These are phyloP conservation scores for Aspergillus cavernicola DNA, from an alignment of 495 filamentous ascomycete species.

Conservation along the genomic window DNA sequence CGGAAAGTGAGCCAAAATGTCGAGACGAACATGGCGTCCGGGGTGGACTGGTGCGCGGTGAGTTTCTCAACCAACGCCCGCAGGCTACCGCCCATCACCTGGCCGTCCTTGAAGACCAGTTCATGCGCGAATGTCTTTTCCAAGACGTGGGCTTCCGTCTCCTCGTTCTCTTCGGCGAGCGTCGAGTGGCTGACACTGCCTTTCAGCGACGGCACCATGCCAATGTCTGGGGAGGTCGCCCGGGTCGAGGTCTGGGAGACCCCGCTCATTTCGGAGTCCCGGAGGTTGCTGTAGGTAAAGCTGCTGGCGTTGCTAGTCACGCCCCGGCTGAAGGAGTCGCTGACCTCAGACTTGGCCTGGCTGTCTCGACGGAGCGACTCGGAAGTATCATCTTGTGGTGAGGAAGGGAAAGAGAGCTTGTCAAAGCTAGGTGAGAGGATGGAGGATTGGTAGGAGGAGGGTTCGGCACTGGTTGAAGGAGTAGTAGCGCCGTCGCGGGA, in stretches of 20 bases:
- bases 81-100: conserved; percentile 89
- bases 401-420: conserved; percentile 30
- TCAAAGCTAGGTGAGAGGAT: conserved; percentile 38
- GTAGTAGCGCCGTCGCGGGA: conserved; percentile 24
- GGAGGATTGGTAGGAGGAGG: conserved; percentile 27
- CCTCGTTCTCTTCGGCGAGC: conserved; percentile 69
- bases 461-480: conserved; percentile 16
- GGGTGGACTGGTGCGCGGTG: conserved; percentile 89
- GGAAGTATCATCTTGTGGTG: conserved; percentile 10
- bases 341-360: conserved; percentile 34
- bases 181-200: conserved; percentile 55
- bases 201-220: conserved; percentile 49
- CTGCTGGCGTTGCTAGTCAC: conserved; percentile 57
- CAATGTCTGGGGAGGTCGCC: conserved; percentile 80
- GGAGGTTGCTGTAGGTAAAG: conserved; percentile 69
- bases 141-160: conserved; percentile 73
- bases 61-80: conserved; percentile 89
- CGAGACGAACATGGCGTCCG: conserved; percentile 87
- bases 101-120: conserved; percentile 89
- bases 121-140: conserved; percentile 89
- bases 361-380: conserved; percentile 25
- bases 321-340: conserved; percentile 39
- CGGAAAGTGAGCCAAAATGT: conserved; percentile 98
- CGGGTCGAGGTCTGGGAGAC: conserved; percentile 81
- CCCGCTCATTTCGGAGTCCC: conserved; percentile 77